Evolutionary conservation across 2,329 filamentous ascomycete species (phyloP), one percentile per base, ranked within the genome.

Genomic region (Pseudogymnoascus sp.): DNA sequence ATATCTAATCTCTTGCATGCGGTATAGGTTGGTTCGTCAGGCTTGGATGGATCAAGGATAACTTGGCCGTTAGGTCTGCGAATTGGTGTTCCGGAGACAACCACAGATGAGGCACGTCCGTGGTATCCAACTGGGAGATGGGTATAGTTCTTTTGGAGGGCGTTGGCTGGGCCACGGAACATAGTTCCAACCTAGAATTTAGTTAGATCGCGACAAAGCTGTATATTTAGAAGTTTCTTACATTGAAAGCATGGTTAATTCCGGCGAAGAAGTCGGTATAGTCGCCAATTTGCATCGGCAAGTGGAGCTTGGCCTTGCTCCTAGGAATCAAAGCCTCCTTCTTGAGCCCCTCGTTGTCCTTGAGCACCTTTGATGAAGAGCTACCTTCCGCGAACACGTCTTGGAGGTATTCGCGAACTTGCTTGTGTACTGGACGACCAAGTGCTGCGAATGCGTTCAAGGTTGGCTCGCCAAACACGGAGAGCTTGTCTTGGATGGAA

Each of bases 241-340:
- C 57, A 25, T 86, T 87, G 74, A 84, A 87, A 16, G 90, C 90
- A 74, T 94, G 90, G 70, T 92, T 87, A 65, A 87, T 76, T 12
- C 90, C 90, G 8, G 87, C 89, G 70, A 90, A 94, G 76, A 94
- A 94, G 73, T 94, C 90, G 1, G 89, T 90, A 72, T 93, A 94
- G 72, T 93, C 89, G 25, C 88, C 87, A 67, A 93, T 90, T 60
- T 80, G 78, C 82, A 94, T 85, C 2, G 90, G 90, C 6, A 93
- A 70, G 68, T 92, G 87, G 70, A 81, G 85, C 64, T 78, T 81
- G 57, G 86, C 82, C 18, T 83, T 75, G 4, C 78, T 76, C 57
- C 85, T 79, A 0, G 80, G 81, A 3, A 91, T 64, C 11, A 93
- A 72, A 0, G 80, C 82, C 60, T 78, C 75, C 61, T 81, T 75